Evolutionary conservation across 441 rosid genomes (phyloP).

Genomic region (Kokia cookei): DNA sequence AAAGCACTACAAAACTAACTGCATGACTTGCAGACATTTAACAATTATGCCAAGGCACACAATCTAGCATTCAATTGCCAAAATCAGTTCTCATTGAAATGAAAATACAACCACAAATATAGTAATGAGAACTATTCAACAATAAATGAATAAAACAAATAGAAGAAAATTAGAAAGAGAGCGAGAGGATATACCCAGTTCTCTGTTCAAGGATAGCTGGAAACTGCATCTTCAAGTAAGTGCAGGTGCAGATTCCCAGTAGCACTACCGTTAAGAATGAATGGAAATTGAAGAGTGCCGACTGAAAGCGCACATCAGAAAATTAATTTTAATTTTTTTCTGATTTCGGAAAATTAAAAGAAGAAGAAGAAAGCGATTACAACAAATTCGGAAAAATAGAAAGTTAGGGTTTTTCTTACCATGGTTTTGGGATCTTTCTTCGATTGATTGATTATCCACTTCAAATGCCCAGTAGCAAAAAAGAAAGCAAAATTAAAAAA

Average conservation of each 20-base stretch:
- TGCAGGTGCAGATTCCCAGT: slow-evolving; percentile 93
- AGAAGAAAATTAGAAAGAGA: not conserved
- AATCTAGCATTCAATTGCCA: not conserved
- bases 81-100: not conserved
- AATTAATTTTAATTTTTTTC: not conserved
- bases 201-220: slow-evolving; percentile 91
- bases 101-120: not conserved
- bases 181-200: slow-evolving; percentile 56
- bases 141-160: not conserved
- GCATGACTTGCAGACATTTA: not conserved
- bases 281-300: slow-evolving; percentile 94
- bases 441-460: slow-evolving; percentile 8
- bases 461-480: not conserved
- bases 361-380: not conserved
- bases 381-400: not conserved
- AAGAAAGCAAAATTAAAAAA: not conserved
- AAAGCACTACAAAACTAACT: not conserved
- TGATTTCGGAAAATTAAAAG: not conserved
- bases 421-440: slow-evolving; percentile 8
- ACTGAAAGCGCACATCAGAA: slow-evolving; percentile 34
- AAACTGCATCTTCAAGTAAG: slow-evolving; percentile 95
- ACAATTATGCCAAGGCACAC: not conserved
- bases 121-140: not conserved
- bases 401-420: slow-evolving; percentile 14
- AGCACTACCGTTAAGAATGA: slow-evolving; percentile 89